A percentile compares a stretch with the other conserved stretches of the same genome.
These are phyloP conservation scores for Venturia nashicola DNA, from an alignment of 2,329 filamentous ascomycete species.

Conservation along the genomic window DNA sequence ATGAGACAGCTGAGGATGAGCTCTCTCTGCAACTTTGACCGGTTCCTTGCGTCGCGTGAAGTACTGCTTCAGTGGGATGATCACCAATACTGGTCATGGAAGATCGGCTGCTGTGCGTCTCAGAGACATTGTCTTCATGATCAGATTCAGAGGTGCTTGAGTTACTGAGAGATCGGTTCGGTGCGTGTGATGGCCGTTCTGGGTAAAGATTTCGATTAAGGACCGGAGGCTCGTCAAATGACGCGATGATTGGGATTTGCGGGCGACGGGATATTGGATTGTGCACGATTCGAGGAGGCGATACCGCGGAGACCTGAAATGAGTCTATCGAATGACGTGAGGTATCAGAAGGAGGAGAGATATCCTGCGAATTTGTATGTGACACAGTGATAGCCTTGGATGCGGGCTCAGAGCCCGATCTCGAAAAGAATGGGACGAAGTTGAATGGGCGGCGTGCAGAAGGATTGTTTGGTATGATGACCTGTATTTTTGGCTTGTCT, in stretches of 20 bases:
- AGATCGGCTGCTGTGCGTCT: slow-evolving; percentile 1
- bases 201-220: background rate
- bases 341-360: slow-evolving; percentile 13
- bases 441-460: slow-evolving; percentile 16
- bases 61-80: background rate
- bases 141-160: slow-evolving; percentile 7
- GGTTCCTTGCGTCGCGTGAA: background rate
- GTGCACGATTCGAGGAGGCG: background rate
- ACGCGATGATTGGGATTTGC: background rate
- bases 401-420: slow-evolving; percentile 9
- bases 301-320: slow-evolving; percentile 1
- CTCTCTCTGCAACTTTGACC: background rate
- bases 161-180: background rate
- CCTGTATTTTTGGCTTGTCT: slow-evolving; percentile 17
- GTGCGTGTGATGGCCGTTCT: slow-evolving; percentile 3
- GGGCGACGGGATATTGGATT: background rate
- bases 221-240: background rate
- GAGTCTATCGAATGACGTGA: slow-evolving; percentile 5
- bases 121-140: slow-evolving; percentile 3
- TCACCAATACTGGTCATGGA: slow-evolving; percentile 10
- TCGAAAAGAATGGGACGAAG: slow-evolving; percentile 15
- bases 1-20: background rate
- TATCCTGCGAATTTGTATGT: slow-evolving; percentile 12
- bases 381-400: slow-evolving; percentile 9
- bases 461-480: slow-evolving; percentile 23